These are phyloP conservation scores for Pythium apleroticum DNA, from an alignment of 352 stramenopile genomes.

Conservation along the genomic window DNA sequence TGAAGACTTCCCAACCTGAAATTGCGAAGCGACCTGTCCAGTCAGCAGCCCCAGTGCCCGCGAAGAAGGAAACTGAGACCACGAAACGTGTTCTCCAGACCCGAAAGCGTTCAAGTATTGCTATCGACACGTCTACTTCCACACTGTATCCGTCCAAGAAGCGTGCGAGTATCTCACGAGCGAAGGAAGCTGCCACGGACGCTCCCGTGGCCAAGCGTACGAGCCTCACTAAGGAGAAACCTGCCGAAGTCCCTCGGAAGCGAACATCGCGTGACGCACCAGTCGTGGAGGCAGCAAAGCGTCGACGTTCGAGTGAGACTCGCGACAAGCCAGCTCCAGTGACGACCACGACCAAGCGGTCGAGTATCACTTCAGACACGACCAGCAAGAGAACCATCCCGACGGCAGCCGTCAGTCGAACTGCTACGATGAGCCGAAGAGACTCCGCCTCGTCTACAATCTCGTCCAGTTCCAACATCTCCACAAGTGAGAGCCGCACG, in stretches of 20 bases:
- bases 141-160: conserved; percentile 28
- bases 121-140: conserved; percentile 19
- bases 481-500: conserved; percentile 16
- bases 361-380: not conserved
- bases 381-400: not conserved
- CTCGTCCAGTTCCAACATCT: conserved; percentile 51
- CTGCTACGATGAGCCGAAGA: conserved; percentile 20
- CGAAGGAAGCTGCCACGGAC: conserved; percentile 2
- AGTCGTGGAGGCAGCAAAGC: conserved; percentile 1
- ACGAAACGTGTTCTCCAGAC: conserved; percentile 8
- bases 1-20: not conserved
- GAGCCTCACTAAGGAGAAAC: conserved; percentile 16
- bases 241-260: conserved; percentile 13
- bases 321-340: conserved; percentile 1
- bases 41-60: not conserved
- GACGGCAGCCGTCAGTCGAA: conserved; percentile 24
- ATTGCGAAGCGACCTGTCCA: not conserved
- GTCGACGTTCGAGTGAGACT: conserved; percentile 16
- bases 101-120: conserved; percentile 26
- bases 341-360: not conserved
- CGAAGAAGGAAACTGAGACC: not conserved
- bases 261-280: conserved; percentile 14
- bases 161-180: conserved; percentile 15
- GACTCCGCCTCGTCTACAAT: conserved; percentile 58
- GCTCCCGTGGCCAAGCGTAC: conserved; percentile 11